Evolutionary conservation across 139 green algal species (phyloP), one percentile per base, ranked within the genome.

Genomic region (Closterium sp.): DNA sequence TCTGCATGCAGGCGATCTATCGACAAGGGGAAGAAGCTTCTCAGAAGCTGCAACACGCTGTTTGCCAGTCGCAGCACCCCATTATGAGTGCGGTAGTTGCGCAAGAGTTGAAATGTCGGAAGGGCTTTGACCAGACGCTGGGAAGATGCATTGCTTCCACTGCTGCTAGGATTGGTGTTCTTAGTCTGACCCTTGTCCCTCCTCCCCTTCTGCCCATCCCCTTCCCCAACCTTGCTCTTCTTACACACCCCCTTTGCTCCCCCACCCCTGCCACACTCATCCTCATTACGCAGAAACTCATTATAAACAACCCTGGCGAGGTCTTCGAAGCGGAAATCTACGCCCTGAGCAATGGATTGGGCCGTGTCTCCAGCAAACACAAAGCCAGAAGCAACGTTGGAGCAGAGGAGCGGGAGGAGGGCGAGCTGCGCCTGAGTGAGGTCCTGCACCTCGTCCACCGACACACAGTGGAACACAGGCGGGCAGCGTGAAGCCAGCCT

Each of bases 371-470:
- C 55, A 16, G 55, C 55, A 3, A 76, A 19, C 55, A 76, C 87
- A 93, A 98, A 98, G 1, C 96, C 84, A 30, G 88, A 88, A 36
- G 96, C 96, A 31, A 95, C 91, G 64, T 96, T 86, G 9, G 93
- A 84, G n/a, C 93, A 89, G 31, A 97, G 66, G 89, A 97, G 95
- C 91, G 97, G 93, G n/a, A 97, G 91, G 88, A 93, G 85, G 21
- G 38, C 85, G 23, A 97, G 94, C 94, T 97, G 95, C 2, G 95
- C 96, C 91, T 97, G 95, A 0, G 95, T 96, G 90, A 98, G 97
- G 93, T 98, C 96, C 92, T 98, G 96, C 87, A 97, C 96, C 88
- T 98, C 96, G 91, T 98, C 96, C 2, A 96, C 87, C 93, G 96
- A 97, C 81, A 97, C 90, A 84, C 86, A 95, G 86, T 96, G 10